Evolutionary conservation across 2,329 filamentous ascomycete genomes (phyloP).

Genomic region (Aspergillus ruber): DNA sequence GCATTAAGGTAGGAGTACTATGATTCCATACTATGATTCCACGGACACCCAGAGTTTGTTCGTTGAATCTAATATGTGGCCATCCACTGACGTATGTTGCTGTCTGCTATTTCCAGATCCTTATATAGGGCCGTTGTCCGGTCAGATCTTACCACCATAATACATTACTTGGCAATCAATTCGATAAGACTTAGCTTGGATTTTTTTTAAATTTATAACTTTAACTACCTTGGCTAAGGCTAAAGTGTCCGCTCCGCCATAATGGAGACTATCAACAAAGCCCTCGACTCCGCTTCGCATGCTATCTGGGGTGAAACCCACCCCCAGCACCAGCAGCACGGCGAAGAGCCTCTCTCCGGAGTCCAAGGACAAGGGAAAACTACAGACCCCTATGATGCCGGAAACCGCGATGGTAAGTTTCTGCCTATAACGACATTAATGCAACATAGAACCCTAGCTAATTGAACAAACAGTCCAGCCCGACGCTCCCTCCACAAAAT

Average conservation of each 20-base stretch:
- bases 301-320: slow-evolving; percentile 44
- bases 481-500: slow-evolving; percentile 13
- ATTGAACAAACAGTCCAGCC: slow-evolving; percentile 20
- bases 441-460: not conserved
- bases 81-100: no score
- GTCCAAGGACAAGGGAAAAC: slow-evolving; percentile 59
- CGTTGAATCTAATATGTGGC: no score
- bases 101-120: no score
- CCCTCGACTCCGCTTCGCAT: slow-evolving; percentile 45
- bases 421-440: not conserved
- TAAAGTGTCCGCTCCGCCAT: slow-evolving; percentile 8
- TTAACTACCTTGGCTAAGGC: not conserved
- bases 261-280: slow-evolving; percentile 59
- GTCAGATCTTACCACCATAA: no score
- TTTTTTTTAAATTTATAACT: not conserved
- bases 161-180: not conserved
- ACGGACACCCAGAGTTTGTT: no score
- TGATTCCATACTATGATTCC: no score
- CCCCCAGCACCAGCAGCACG: slow-evolving; percentile 23
- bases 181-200: not conserved
- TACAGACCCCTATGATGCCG: slow-evolving; percentile 71
- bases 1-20: no score
- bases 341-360: slow-evolving; percentile 66
- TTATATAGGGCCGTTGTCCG: no score
- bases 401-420: slow-evolving; percentile 59